Evolutionary conservation across 305 asterid genomes (phyloP).

Genomic region (Fraxinus paxiana): DNA sequence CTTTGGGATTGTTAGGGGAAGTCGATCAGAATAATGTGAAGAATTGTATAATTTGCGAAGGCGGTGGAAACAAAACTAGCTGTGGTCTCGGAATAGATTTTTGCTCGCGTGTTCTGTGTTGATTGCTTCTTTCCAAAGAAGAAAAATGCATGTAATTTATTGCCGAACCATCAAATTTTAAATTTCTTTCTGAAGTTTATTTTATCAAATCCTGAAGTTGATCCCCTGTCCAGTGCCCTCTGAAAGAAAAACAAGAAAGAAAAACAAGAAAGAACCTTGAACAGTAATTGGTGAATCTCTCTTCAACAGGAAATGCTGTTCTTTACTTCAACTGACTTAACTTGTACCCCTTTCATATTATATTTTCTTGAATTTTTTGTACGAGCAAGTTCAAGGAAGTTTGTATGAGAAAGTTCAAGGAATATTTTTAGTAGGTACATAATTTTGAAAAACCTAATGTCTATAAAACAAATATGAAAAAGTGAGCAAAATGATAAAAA

Average conservation of each 20-base stretch:
- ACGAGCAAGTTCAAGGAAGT: neutral
- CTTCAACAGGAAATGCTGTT: neutral
- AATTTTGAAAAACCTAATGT: neutral
- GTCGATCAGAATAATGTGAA: neutral
- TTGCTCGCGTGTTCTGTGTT: neutral
- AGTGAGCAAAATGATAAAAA: neutral
- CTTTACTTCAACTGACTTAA: neutral
- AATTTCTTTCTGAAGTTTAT: neutral
- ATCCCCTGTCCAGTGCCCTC: neutral
- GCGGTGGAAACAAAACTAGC: neutral
- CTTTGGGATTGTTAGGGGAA: constrained; percentile 3
- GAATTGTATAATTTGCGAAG: neutral
- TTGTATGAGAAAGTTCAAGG: neutral
- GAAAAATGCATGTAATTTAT: neutral
- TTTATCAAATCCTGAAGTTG: neutral
- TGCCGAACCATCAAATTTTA: neutral
- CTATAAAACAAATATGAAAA: neutral
- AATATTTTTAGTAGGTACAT: neutral
- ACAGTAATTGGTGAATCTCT: neutral
- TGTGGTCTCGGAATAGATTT: neutral
- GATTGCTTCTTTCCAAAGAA: neutral
- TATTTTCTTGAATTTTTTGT: neutral
- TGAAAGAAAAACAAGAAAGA: neutral
- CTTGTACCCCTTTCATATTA: neutral
- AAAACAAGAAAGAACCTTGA: neutral